A percentile compares a stretch with the other conserved stretches of the same genome.
Evolutionary conservation across 2,329 filamentous ascomycete species (phyloP).

Genomic region (Alternaria metachromatica): DNA sequence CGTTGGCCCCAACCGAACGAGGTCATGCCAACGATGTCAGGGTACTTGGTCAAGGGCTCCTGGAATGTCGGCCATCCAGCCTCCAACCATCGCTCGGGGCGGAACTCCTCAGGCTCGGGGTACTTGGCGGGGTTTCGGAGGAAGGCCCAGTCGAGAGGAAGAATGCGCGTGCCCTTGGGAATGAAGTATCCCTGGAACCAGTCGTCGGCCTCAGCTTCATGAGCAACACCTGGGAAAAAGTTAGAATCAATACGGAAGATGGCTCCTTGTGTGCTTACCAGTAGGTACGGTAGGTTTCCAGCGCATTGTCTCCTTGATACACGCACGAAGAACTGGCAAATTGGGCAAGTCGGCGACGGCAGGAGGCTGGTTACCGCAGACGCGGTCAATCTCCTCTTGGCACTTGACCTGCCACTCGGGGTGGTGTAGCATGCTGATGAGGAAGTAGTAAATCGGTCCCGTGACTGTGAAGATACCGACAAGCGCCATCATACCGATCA

Average conservation of each 20-base stretch:
- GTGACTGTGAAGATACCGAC: conserved; percentile 50
- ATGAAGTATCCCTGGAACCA: conserved; percentile 59
- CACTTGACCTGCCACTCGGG: conserved; percentile 46
- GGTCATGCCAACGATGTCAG: conserved; percentile 69
- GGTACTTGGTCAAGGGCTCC: conserved; percentile 67
- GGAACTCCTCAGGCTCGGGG: conserved; percentile 68
- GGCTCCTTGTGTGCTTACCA: conserved; percentile 36
- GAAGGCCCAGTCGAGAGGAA: conserved; percentile 47
- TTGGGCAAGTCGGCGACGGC: conserved; percentile 49
- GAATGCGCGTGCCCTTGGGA: conserved; percentile 54
- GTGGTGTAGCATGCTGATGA: conserved; percentile 47
- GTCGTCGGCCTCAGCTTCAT: conserved; percentile 60
- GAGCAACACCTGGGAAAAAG: conserved; percentile 53
- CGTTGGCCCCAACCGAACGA: conserved; percentile 71
- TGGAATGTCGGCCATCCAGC: conserved; percentile 69
- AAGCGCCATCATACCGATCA: conserved; percentile 49
- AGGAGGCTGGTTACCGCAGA: conserved; percentile 35
- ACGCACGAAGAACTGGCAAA: conserved; percentile 54
- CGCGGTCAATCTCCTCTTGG: conserved; percentile 42
- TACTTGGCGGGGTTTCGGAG: conserved; percentile 62
- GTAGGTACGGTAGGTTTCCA: conserved; percentile 58
- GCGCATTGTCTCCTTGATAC: conserved; percentile 54
- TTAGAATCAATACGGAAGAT: conserved; percentile 9
- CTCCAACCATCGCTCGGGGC: conserved; percentile 68
- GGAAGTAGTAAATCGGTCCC: conserved; percentile 48